Conservation (phyloP, 441 rosid genomes). For the Viola pubescens region DNA sequence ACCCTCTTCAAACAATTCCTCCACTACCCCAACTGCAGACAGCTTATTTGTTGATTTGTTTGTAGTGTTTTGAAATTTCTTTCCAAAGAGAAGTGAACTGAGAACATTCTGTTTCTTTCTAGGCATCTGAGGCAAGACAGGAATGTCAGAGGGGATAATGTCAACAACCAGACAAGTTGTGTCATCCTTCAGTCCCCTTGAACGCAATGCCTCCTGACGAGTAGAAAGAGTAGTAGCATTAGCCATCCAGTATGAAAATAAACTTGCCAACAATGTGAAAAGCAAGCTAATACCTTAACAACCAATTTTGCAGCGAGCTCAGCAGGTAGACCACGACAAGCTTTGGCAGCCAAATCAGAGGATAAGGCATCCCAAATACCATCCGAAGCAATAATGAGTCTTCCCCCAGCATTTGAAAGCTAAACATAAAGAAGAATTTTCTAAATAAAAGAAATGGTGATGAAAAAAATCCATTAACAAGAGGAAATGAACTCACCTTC, state of each 20-base stretch:
- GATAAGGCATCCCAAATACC: conserved; percentile 97
- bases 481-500: conserved; percentile 39
- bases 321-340: conserved; percentile 86
- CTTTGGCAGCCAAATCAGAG: conserved; percentile 86
- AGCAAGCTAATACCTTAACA: conserved; percentile 61
- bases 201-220: conserved; percentile 82
- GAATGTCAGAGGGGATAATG: conserved; percentile 78
- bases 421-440: conserved; percentile 21
- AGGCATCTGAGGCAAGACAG: conserved; percentile 52
- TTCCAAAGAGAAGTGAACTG: conserved; percentile 56
- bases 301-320: conserved; percentile 95
- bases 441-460: background rate
- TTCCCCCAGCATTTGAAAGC: conserved; percentile 91
- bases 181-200: conserved; percentile 98
- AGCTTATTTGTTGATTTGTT: conserved; percentile 69
- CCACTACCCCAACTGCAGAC: conserved; percentile 88
- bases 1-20: conserved; percentile 99
- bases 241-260: conserved; percentile 2
- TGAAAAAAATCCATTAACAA: background rate
- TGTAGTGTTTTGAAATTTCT: conserved; percentile 36
- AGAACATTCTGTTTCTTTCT: conserved; percentile 66
- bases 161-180: conserved; percentile 99
- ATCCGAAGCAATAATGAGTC: conserved; percentile 94
- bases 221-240: conserved; percentile 12
- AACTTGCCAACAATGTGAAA: background rate